Conservation (phyloP, 1,284 basidiomycete genomes). For the Cronartium ribicola region DNA sequence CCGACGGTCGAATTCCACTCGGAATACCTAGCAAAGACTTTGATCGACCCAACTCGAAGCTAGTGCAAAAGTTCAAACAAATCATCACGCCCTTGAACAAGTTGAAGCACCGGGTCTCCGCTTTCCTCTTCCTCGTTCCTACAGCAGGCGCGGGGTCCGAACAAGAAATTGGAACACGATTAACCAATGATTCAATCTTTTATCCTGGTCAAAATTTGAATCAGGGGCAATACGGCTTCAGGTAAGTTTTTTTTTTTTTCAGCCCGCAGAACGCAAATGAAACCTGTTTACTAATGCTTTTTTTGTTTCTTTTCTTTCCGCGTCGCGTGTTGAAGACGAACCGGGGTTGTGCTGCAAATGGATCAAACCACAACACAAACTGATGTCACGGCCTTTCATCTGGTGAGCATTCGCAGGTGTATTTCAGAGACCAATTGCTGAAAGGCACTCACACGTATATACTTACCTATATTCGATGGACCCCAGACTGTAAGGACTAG, state of each 20-base stretch:
- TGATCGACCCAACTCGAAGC: too few species aligned
- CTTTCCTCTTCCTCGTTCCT: too few species aligned
- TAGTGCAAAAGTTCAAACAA: too few species aligned
- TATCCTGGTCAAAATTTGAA: not conserved
- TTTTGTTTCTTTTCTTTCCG: not conserved
- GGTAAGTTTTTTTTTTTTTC: slow-evolving; percentile 5
- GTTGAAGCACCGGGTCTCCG: too few species aligned
- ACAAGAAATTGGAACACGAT: slow-evolving; percentile 3
- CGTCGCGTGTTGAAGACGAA: slow-evolving; percentile 1
- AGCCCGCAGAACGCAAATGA: not conserved
- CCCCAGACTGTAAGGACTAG: slow-evolving; percentile 9
- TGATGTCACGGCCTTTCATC: slow-evolving; percentile 14
- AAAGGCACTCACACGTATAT: not conserved
- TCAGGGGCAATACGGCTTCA: slow-evolving; percentile 12
- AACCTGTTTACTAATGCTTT: too few species aligned
- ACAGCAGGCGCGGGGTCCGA: too few species aligned
- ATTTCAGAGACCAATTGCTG: not conserved
- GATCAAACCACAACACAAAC: slow-evolving; percentile 3
- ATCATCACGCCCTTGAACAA: too few species aligned
- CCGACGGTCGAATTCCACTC: too few species aligned
- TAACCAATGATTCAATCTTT: slow-evolving; percentile 19
- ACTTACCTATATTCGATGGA: not conserved
- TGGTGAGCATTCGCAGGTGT: not conserved
- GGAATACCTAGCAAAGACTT: too few species aligned
- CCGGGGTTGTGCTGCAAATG: not conserved